A percentile compares a stretch with the other conserved stretches of the same genome.
phyloP scores from a whole-genome alignment of 768 basidiomycete species.

The Podaxis sp. region DNA sequence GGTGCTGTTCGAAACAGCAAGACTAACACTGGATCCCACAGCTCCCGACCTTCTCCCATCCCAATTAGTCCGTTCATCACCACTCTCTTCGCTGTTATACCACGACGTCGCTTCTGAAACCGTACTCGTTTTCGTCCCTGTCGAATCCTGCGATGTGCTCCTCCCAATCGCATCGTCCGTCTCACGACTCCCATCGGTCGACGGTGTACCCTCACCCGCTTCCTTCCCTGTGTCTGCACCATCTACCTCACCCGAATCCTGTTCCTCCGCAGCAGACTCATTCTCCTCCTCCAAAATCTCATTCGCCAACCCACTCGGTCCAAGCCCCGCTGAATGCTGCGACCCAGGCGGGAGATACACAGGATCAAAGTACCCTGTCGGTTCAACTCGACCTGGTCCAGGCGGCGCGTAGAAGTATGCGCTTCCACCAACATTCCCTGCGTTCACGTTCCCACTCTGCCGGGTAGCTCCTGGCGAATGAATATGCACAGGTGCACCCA shows the following conservation, averaged over 20 bases:
- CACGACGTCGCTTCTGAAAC: conserved; percentile 10
- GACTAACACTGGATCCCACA: neutral
- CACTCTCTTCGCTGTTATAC: conserved; percentile 12
- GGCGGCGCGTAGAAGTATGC: conserved; percentile 26
- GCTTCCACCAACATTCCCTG: conserved; percentile 3
- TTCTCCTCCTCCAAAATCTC: conserved; percentile 33
- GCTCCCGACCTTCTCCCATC: neutral
- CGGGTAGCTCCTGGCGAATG: conserved; percentile 20
- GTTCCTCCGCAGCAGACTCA: conserved; percentile 3
- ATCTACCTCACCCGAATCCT: neutral
- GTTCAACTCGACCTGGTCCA: conserved; percentile 28
- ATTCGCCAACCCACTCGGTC: conserved; percentile 26
- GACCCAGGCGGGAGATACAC: conserved; percentile 36
- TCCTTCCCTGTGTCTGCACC: neutral
- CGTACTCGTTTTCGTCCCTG: conserved; percentile 10
- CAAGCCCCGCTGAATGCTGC: conserved; percentile 8
- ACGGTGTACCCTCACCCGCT: neutral
- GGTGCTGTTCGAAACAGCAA: neutral
- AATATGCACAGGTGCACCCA: conserved; percentile 42
- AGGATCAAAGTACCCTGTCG: conserved; percentile 43
- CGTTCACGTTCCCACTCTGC: neutral
- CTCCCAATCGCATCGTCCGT: conserved; percentile 6
- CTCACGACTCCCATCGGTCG: conserved; percentile 1
- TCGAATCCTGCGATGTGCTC: conserved; percentile 12
- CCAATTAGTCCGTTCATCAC: conserved; percentile 4